Evolutionary conservation across 306 rosid genomes (phyloP), one percentile per base, ranked within the genome.

Genomic region (Luffa acutangula): DNA sequence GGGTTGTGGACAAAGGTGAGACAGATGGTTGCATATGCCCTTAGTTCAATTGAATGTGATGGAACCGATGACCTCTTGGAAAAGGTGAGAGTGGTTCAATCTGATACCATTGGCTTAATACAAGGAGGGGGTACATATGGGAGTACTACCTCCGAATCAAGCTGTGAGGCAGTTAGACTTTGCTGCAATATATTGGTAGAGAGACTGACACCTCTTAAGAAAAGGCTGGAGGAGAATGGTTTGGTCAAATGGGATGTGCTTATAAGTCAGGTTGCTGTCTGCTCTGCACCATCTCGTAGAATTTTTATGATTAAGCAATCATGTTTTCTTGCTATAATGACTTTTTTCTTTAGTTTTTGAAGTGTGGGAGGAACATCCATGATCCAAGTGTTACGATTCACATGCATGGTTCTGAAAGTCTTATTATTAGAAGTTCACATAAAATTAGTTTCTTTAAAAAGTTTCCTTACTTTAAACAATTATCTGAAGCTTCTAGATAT

Each of bases 1-100:
- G 99, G 99, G 87, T 90, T 95, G 4, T 95, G 99, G 99, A 95
- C 97, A 57, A 95, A 95, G 90, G 99, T 89, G n/a, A 93, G 90
- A 82, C 97, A 95, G 85, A 88, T 86, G 96, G 87, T 91, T 70
- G 97, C 97, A 77, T 95, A 81, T 86, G 87, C 87, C 70, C 97
- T 95, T 21, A 71, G 87, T 62, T 83, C 83, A 76, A 81, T 93
- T 79, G 84, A 83, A 58, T 89, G 97, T 78, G 84, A 87, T 71
- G 88, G 82, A 84, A 84, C 62, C 18, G 79, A 41, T 9, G 82
- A 80, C 54, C 84, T 94, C 67, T 77, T 88, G 77, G 89, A 91
- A 42, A 93, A 90, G 81, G 80, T 93, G 34, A 86, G 97, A 43
- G 93, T 92, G 79, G 82, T 93, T 76, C 99, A 93, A 83, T 83